Percentiles rank a stretch among this genome's conserved stretches.
Conservation (phyloP, 2,329 filamentous ascomycete genomes). For the Amauroascus verrucosus region DNA sequence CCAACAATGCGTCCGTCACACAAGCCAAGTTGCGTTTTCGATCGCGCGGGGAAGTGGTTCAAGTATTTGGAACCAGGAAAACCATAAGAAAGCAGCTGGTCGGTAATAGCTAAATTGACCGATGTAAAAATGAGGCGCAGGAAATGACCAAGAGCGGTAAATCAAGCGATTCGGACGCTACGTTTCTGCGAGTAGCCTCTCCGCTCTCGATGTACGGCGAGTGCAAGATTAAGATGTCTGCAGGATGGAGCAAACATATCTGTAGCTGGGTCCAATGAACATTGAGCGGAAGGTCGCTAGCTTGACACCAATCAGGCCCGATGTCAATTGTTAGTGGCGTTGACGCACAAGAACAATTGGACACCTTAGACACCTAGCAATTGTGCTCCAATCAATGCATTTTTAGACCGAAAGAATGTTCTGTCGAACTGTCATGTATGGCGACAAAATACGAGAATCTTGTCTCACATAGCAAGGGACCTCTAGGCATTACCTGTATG, state of each 20-base stretch:
- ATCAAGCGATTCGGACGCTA: neutral
- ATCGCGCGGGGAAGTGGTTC: conserved; percentile 3
- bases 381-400: conserved; percentile 1
- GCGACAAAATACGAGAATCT: neutral
- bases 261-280: neutral
- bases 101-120: conserved; percentile 1
- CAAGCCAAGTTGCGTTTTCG: conserved; percentile 1
- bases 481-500: neutral
- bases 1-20: neutral
- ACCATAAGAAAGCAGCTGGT: neutral
- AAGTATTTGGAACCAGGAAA: neutral
- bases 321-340: conserved; percentile 8
- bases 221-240: neutral
- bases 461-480: neutral
- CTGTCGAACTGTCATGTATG: neutral
- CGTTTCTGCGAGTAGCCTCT: conserved; percentile 1
- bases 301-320: neutral
- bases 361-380: neutral
- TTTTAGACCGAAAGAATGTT: neutral
- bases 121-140: neutral
- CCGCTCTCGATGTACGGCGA: neutral
- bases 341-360: neutral
- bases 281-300: neutral
- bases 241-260: conserved; percentile 5
- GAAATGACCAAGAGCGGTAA: neutral